These are phyloP conservation scores for Trifolium fragiferum DNA, from an alignment of 306 rosid species.

Conservation along the genomic window DNA sequence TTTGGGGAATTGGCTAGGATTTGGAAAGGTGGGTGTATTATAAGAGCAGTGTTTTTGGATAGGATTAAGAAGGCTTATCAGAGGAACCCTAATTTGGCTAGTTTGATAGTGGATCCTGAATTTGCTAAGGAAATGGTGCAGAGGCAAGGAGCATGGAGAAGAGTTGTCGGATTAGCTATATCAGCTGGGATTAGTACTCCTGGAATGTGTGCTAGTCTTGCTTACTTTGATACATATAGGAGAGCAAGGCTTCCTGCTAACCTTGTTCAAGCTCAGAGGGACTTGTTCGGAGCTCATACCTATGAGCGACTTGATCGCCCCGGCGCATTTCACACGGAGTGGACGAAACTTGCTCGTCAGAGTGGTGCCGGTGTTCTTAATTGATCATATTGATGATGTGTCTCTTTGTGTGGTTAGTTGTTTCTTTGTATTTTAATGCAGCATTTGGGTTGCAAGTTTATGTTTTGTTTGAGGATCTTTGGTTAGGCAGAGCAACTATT, in stretches of 20 bases:
- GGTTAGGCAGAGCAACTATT: slow-evolving; percentile 48
- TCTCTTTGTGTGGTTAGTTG: slow-evolving; percentile 28
- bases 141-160: slow-evolving; percentile 92
- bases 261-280: slow-evolving; percentile 97
- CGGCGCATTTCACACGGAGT: slow-evolving; percentile 85
- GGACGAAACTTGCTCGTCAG: slow-evolving; percentile 87
- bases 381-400: slow-evolving; percentile 41
- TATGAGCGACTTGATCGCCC: slow-evolving; percentile 86
- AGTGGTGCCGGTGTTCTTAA: slow-evolving; percentile 62
- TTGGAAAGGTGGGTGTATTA: slow-evolving; percentile 98
- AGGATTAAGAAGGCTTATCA: slow-evolving; percentile 93
- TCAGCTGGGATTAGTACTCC: slow-evolving; percentile 92
- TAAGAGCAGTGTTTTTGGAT: slow-evolving; percentile 89
- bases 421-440: slow-evolving; percentile 41
- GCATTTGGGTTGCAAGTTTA: slow-evolving; percentile 46
- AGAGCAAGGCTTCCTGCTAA: slow-evolving; percentile 92
- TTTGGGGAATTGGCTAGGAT: slow-evolving; percentile 91
- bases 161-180: slow-evolving; percentile 88
- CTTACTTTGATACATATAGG: slow-evolving; percentile 87
- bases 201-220: slow-evolving; percentile 95
- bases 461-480: slow-evolving; percentile 50
- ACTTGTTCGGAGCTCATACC: slow-evolving; percentile 94
- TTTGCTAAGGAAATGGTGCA: slow-evolving; percentile 96
- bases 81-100: slow-evolving; percentile 80
- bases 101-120: slow-evolving; percentile 87